Percentiles rank a stretch among this genome's conserved stretches.
These are phyloP conservation scores for Cordyceps javanica DNA, from an alignment of 2,329 filamentous ascomycete genomes.

Conservation along the genomic window DNA sequence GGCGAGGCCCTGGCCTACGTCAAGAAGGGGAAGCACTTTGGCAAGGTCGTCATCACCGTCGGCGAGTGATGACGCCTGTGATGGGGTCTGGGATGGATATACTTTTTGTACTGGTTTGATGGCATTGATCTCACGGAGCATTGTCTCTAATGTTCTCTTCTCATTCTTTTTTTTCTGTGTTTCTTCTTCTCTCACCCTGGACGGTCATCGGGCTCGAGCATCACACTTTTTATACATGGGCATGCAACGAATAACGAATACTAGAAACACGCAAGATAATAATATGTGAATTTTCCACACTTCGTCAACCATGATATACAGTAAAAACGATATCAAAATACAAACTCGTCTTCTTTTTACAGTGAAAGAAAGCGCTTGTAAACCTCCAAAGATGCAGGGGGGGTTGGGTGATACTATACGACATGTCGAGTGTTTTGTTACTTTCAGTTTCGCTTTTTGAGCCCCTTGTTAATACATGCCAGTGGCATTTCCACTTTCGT, in stretches of 20 bases:
- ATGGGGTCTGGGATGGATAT: too few species aligned
- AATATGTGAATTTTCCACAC: not conserved
- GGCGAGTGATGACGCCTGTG: slow-evolving; percentile 14
- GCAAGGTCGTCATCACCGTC: slow-evolving; percentile 48
- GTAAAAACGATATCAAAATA: slow-evolving; percentile 5
- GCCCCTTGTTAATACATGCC: too few species aligned
- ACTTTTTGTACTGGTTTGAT: not conserved
- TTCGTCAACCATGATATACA: slow-evolving; percentile 11
- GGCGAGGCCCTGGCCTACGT: slow-evolving; percentile 47
- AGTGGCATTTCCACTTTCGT: not conserved
- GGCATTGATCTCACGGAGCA: too few species aligned
- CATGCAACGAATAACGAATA: not conserved
- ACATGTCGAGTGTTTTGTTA: not conserved
- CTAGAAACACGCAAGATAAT: not conserved
- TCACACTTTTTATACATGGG: too few species aligned
- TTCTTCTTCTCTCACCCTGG: too few species aligned
- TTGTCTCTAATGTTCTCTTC: too few species aligned
- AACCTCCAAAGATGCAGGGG: not conserved
- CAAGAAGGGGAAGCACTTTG: slow-evolving; percentile 48
- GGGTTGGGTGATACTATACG: slow-evolving; percentile 1
- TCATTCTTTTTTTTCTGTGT: too few species aligned
- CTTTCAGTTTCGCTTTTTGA: not conserved
- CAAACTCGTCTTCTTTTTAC: slow-evolving; percentile 5
- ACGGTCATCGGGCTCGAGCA: too few species aligned
- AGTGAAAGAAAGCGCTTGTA: slow-evolving; percentile 3